A percentile compares a stretch with the other conserved stretches of the same genome.
Evolutionary conservation across 176 grass and related monocot genomes (phyloP).

Genomic region (Paspalum vaginatum): DNA sequence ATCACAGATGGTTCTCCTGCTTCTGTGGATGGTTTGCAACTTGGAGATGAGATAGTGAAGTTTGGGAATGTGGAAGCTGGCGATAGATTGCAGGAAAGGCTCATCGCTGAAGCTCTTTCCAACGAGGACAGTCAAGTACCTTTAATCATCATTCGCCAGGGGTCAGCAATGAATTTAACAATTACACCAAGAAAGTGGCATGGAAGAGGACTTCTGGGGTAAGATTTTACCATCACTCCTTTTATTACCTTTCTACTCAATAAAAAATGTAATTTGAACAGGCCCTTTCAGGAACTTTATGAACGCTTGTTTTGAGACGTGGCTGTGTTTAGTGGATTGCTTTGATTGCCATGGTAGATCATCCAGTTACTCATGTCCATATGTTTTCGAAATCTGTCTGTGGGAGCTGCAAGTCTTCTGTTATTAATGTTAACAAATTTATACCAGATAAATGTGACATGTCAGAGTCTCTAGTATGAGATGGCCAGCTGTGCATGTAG

Average conservation of each 20-base stretch:
- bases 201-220: slow-evolving; percentile 90
- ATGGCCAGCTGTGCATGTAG: background rate
- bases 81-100: slow-evolving; percentile 70
- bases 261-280: background rate
- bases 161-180: slow-evolving; percentile 55
- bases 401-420: background rate
- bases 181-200: slow-evolving; percentile 88
- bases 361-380: background rate
- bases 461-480: background rate
- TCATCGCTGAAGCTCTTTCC: slow-evolving; percentile 71
- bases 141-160: slow-evolving; percentile 68
- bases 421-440: slow-evolving; percentile 8
- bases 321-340: background rate
- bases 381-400: slow-evolving; percentile 26
- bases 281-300: background rate
- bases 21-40: slow-evolving; percentile 71
- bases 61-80: slow-evolving; percentile 86
- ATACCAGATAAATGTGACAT: background rate
- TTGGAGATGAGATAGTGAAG: slow-evolving; percentile 89
- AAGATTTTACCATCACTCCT: slow-evolving; percentile 41
- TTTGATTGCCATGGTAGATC: background rate
- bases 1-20: slow-evolving; percentile 83
- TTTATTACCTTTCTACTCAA: background rate
- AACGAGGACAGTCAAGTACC: slow-evolving; percentile 56
- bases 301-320: background rate